Conservation (phyloP, 2,329 filamentous ascomycete species). For the Thermoascus crustaceus region DNA sequence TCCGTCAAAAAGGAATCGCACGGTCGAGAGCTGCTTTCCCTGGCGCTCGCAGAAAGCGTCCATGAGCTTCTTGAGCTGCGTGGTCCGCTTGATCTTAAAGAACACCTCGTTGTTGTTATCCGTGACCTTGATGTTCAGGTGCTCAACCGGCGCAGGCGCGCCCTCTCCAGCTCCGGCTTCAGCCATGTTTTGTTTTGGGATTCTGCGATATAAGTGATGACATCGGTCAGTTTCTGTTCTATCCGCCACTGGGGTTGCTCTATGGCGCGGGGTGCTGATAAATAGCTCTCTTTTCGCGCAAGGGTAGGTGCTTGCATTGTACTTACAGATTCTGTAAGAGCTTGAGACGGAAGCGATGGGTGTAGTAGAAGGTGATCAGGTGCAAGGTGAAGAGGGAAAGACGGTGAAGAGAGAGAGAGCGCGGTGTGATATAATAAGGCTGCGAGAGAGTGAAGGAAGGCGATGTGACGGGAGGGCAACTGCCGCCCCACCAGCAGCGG, state of each 20-base stretch:
- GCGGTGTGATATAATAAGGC: slow-evolving; percentile 2
- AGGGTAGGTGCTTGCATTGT: not conserved
- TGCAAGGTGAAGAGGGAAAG: slow-evolving; percentile 1
- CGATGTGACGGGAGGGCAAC: slow-evolving; percentile 11
- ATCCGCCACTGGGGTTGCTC: too few relatives aligned
- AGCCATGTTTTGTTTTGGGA: slow-evolving; percentile 41
- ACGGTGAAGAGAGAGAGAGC: slow-evolving; percentile 5
- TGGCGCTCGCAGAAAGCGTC: slow-evolving; percentile 94
- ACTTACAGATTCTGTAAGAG: slow-evolving; percentile 3
- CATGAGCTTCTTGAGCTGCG: slow-evolving; percentile 96
- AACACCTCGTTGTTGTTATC: slow-evolving; percentile 99
- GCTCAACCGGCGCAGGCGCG: slow-evolving; percentile 53
- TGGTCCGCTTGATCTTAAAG: slow-evolving; percentile 98
- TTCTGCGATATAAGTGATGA: not conserved
- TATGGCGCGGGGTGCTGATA: too few relatives aligned
- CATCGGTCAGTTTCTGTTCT: not conserved
- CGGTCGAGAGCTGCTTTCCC: slow-evolving; percentile 74
- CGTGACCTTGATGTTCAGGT: slow-evolving; percentile 98
- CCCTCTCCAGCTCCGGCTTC: slow-evolving; percentile 19
- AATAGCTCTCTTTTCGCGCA: too few relatives aligned
- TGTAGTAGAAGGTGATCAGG: not conserved
- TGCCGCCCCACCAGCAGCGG: slow-evolving; percentile 22
- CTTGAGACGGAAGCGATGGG: not conserved
- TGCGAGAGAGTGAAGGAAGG: slow-evolving; percentile 9
- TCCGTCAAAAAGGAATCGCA: slow-evolving; percentile 95